phyloP scores from a whole-genome alignment of 352 stramenopile genomes.

The Globisporangium nodosum region DNA sequence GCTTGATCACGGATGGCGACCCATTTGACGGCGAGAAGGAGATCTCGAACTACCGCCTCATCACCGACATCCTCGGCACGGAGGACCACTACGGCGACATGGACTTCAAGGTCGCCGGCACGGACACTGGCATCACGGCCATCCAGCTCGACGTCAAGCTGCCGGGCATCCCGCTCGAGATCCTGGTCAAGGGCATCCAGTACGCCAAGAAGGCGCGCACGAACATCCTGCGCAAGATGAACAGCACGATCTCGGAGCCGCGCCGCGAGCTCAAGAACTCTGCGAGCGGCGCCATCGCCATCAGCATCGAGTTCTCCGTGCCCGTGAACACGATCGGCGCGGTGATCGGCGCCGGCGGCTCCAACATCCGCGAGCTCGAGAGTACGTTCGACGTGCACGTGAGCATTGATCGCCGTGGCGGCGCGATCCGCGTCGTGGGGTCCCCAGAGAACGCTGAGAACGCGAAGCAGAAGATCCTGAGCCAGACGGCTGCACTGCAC shows the following conservation, averaged over 20 bases:
- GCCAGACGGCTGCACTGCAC: constrained; percentile 20
- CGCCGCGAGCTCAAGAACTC: constrained; percentile 48
- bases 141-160: constrained; percentile 97
- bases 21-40: constrained; percentile 57
- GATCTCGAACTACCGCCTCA: constrained; percentile 83
- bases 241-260: constrained; percentile 50
- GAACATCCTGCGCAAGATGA: constrained; percentile 86
- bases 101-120: constrained; percentile 98
- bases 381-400: constrained; percentile 49
- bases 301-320: constrained; percentile 60
- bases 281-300: constrained; percentile 28
- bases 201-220: constrained; percentile 75
- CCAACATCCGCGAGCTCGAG: constrained; percentile 74
- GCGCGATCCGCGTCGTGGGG: constrained; percentile 87
- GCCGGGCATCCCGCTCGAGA: constrained; percentile 72
- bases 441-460: constrained; percentile 61
- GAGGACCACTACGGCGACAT: constrained; percentile 98
- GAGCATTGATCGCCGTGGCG: constrained; percentile 80
- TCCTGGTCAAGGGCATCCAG: constrained; percentile 84
- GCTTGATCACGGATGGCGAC: constrained; percentile 71
- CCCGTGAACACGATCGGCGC: constrained; percentile 46
- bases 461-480: constrained; percentile 69
- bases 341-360: constrained; percentile 70
- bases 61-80: constrained; percentile 96
- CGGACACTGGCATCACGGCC: constrained; percentile 88